These are phyloP conservation scores for Lepidopterella palustris DNA, from an alignment of 495 filamentous ascomycete genomes.

Conservation along the genomic window DNA sequence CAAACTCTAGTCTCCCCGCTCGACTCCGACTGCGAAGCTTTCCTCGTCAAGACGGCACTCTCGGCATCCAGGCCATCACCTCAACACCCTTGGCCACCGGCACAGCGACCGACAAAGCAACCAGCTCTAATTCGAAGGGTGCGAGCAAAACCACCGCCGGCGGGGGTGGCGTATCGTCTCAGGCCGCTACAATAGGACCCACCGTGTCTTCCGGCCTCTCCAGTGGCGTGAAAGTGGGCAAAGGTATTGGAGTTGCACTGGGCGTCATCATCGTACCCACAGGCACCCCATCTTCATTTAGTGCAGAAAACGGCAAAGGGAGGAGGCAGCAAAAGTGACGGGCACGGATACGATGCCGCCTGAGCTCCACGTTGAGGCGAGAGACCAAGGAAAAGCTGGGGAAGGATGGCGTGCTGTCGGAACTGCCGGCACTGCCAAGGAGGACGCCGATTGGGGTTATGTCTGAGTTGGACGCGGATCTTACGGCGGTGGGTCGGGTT, in stretches of 20 bases:
- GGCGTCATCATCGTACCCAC: not conserved
- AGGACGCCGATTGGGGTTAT: too few relatives aligned
- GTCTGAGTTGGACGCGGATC: too few relatives aligned
- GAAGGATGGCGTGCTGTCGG: too few relatives aligned
- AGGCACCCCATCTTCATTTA: not conserved
- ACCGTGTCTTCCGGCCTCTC: not conserved
- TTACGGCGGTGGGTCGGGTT: too few relatives aligned
- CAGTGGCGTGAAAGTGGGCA: not conserved
- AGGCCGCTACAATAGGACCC: too few relatives aligned
- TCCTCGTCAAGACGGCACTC: not conserved
- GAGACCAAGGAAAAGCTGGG: too few relatives aligned
- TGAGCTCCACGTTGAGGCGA: too few relatives aligned
- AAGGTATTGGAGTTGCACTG: not conserved
- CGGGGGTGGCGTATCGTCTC: too few relatives aligned
- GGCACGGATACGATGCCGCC: too few relatives aligned
- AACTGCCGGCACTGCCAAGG: too few relatives aligned
- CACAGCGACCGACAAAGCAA: not conserved
- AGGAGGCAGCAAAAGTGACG: too few relatives aligned
- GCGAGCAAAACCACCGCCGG: not conserved
- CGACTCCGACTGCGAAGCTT: not conserved
- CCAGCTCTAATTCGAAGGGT: not conserved
- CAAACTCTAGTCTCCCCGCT: not conserved
- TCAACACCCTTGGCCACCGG: not conserved
- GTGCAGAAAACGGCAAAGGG: not conserved
- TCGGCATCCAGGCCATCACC: not conserved